Conservation (phyloP, 768 basidiomycete genomes). For the Suillus luteus region DNA sequence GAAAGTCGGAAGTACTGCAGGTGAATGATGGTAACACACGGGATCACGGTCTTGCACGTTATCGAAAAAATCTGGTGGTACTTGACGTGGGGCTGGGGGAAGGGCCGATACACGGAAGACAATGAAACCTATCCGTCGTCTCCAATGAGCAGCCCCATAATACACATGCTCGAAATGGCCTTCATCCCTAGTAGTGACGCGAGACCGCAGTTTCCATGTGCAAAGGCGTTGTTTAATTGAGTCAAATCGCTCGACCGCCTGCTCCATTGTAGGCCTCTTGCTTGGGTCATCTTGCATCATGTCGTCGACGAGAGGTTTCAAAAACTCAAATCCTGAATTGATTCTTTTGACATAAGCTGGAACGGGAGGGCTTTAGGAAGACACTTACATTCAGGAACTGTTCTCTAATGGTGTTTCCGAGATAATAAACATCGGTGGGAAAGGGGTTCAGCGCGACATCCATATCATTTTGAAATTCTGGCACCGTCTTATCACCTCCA, state of each 20-base stretch:
- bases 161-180: background rate
- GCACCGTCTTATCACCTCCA: conserved; percentile 46
- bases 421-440: conserved; percentile 44
- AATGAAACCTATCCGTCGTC: conserved; percentile 24
- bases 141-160: conserved; percentile 25
- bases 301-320: conserved; percentile 34
- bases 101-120: conserved; percentile 20
- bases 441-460: conserved; percentile 38
- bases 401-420: conserved; percentile 40
- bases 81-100: conserved; percentile 13
- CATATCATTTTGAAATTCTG: conserved; percentile 35
- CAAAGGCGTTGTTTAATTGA: conserved; percentile 22
- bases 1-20: too few relatives aligned
- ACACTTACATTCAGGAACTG: conserved; percentile 35
- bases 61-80: too few relatives aligned
- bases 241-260: conserved; percentile 34
- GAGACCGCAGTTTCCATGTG: conserved; percentile 32
- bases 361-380: too few relatives aligned
- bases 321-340: conserved; percentile 38
- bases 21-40: too few relatives aligned
- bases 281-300: conserved; percentile 41
- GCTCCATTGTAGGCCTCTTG: conserved; percentile 41
- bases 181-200: conserved; percentile 17
- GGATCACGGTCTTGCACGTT: too few relatives aligned
- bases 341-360: too few relatives aligned